Percentiles rank a stretch among this genome's conserved stretches.
phyloP scores from a whole-genome alignment of 768 basidiomycete genomes.

The Vishniacozyma victoriae region DNA sequence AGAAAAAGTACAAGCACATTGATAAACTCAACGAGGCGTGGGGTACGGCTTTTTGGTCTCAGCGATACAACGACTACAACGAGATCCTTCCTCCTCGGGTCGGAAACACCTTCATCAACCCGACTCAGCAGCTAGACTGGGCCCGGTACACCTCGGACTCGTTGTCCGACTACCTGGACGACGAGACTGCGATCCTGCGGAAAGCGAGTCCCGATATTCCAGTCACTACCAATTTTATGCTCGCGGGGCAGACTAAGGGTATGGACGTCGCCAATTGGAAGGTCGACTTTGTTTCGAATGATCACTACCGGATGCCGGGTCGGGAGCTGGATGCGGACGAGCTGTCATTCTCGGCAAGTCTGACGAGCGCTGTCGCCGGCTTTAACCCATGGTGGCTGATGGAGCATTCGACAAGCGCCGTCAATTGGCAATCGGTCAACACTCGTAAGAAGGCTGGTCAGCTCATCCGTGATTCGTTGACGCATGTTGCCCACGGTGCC shows the following conservation, averaged over 20 bases:
- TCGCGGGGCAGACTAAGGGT: conserved; percentile 4
- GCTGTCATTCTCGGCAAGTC: conserved; percentile 10
- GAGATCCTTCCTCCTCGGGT: conserved; percentile 14
- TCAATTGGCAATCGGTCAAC: conserved; percentile 16
- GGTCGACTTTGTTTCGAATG: conserved; percentile 15
- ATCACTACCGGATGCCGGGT: conserved; percentile 5
- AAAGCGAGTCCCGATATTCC: conserved; percentile 7
- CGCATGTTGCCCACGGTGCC: conserved; percentile 13
- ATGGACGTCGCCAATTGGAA: conserved; percentile 6
- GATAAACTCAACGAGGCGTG: conserved; percentile 19
- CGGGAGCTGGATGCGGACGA: conserved; percentile 3
- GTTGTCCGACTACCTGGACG: conserved; percentile 2
- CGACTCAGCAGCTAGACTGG: conserved; percentile 14
- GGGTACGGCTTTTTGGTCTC: conserved; percentile 21
- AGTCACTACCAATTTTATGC: conserved; percentile 20
- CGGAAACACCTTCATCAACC: conserved; percentile 9
- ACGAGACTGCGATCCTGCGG: conserved; percentile 5
- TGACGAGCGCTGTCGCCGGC: conserved; percentile 6
- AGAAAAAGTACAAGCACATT: conserved; percentile 9
- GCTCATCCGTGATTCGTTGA: conserved; percentile 9
- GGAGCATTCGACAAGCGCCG: conserved; percentile 17
- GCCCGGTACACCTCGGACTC: conserved; percentile 10
- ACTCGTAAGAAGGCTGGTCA: conserved; percentile 6
- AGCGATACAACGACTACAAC: conserved; percentile 9
- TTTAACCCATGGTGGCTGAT: conserved; percentile 14